phyloP scores from a whole-genome alignment of 2,329 filamentous ascomycete genomes.

The Moelleriella libera region DNA sequence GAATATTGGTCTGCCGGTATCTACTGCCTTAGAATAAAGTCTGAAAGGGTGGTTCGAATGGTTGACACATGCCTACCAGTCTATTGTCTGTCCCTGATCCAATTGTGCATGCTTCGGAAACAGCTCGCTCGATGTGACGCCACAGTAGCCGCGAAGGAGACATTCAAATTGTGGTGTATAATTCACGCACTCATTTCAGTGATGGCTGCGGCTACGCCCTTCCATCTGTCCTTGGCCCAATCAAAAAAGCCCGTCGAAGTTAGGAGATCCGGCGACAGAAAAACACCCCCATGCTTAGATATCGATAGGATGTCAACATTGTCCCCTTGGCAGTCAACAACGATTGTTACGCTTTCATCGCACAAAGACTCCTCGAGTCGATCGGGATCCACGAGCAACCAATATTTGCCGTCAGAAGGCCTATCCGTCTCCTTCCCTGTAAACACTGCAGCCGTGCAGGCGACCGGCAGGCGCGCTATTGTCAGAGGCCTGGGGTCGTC shows the following conservation, averaged over 20 bases:
- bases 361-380: constrained; percentile 78
- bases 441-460: constrained; percentile 69
- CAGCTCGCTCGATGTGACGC: too few relatives aligned
- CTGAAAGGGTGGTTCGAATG: constrained; percentile 78
- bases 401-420: constrained; percentile 36
- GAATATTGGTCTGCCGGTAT: constrained; percentile 55
- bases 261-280: constrained; percentile 47
- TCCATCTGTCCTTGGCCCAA: constrained; percentile 20
- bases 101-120: neutral
- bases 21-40: constrained; percentile 69
- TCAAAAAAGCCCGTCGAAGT: constrained; percentile 47
- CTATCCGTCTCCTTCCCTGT: constrained; percentile 42
- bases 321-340: constrained; percentile 51
- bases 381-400: constrained; percentile 82
- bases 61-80: constrained; percentile 46
- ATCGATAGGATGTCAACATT: constrained; percentile 50
- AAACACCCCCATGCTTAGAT: constrained; percentile 71
- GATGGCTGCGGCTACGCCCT: constrained; percentile 19
- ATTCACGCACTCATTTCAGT: constrained; percentile 4
- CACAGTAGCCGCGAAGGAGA: too few relatives aligned
- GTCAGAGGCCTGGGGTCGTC: constrained; percentile 39
- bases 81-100: neutral
- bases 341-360: constrained; percentile 67
- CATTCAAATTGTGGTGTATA: neutral
- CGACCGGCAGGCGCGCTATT: constrained; percentile 55